phyloP scores from a whole-genome alignment of 768 basidiomycete species.

The Candolleomyces aberdarensis region DNA sequence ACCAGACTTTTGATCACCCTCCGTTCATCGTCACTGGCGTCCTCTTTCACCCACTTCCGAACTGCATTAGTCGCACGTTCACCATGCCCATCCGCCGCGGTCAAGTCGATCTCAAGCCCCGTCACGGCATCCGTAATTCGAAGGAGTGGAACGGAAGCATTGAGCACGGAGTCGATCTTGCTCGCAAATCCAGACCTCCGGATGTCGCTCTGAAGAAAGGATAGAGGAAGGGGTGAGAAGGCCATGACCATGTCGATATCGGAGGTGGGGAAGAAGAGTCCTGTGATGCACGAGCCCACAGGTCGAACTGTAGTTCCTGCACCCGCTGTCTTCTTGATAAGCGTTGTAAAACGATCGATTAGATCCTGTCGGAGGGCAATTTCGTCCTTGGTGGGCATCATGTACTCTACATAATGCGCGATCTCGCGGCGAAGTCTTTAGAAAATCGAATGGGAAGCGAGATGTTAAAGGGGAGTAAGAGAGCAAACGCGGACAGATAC shows the following conservation, averaged over 20 bases:
- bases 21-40: slow-evolving; percentile 3
- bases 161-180: neutral
- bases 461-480: too few species aligned
- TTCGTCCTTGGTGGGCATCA: slow-evolving; percentile 18
- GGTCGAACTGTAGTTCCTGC: slow-evolving; percentile 12
- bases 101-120: slow-evolving; percentile 22
- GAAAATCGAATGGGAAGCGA: neutral
- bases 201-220: slow-evolving; percentile 6
- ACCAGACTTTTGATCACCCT: slow-evolving; percentile 16
- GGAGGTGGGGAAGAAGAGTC: slow-evolving; percentile 23
- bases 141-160: slow-evolving; percentile 19
- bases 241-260: slow-evolving; percentile 26
- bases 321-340: slow-evolving; percentile 12
- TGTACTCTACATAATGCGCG: slow-evolving; percentile 16
- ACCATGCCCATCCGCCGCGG: slow-evolving; percentile 14
- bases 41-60: slow-evolving; percentile 15
- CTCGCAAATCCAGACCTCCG: slow-evolving; percentile 16
- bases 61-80: slow-evolving; percentile 17
- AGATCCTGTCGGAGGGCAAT: slow-evolving; percentile 15
- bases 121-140: slow-evolving; percentile 21
- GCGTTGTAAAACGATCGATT: slow-evolving; percentile 17
- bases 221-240: neutral
- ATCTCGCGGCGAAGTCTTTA: slow-evolving; percentile 20
- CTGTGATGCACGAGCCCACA: slow-evolving; percentile 23
- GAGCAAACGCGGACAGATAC: neutral